Evolutionary conservation across 352 stramenopile genomes (phyloP).

Genomic region (Globisporangium acanthophoron): DNA sequence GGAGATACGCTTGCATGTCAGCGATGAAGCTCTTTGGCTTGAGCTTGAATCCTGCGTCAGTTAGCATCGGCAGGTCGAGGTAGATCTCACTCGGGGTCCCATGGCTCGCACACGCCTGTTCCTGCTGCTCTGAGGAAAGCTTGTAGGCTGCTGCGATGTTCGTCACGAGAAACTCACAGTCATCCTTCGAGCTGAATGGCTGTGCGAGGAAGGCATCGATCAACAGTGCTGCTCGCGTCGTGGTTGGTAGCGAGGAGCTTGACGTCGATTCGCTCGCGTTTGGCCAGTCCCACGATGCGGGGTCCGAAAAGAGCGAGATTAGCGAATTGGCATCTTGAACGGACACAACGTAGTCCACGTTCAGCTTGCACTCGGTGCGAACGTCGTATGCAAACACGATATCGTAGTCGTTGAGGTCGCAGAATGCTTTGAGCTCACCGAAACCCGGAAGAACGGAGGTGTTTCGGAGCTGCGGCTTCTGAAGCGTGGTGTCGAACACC

Average conservation of each 20-base stretch:
- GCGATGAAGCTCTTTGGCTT: slow-evolving; percentile 21
- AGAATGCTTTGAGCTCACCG: slow-evolving; percentile 42
- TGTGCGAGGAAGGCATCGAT: slow-evolving; percentile 48
- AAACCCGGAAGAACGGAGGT: slow-evolving; percentile 24
- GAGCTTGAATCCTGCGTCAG: slow-evolving; percentile 16
- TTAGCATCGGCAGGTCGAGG: slow-evolving; percentile 30
- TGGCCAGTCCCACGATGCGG: slow-evolving; percentile 20
- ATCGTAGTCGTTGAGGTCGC: slow-evolving; percentile 21
- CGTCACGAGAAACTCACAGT: slow-evolving; percentile 24
- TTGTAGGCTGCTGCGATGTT: slow-evolving; percentile 22
- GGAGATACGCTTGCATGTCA: slow-evolving; percentile 47
- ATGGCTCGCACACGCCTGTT: slow-evolving; percentile 17
- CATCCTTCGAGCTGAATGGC: slow-evolving; percentile 22
- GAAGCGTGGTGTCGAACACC: slow-evolving; percentile 16
- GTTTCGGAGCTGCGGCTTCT: slow-evolving; percentile 7
- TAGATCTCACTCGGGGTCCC: slow-evolving; percentile 12
- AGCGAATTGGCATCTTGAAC: slow-evolving; percentile 16
- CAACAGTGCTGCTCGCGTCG: slow-evolving; percentile 29
- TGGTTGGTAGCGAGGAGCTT: slow-evolving; percentile 10
- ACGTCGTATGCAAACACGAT: slow-evolving; percentile 28
- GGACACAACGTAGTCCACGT: slow-evolving; percentile 19
- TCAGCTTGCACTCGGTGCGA: slow-evolving; percentile 16
- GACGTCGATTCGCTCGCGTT: neutral
- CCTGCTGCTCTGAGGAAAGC: slow-evolving; percentile 12
- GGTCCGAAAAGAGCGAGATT: slow-evolving; percentile 20